phyloP scores from a whole-genome alignment of 305 asterid genomes.

The Rubia occidens region DNA sequence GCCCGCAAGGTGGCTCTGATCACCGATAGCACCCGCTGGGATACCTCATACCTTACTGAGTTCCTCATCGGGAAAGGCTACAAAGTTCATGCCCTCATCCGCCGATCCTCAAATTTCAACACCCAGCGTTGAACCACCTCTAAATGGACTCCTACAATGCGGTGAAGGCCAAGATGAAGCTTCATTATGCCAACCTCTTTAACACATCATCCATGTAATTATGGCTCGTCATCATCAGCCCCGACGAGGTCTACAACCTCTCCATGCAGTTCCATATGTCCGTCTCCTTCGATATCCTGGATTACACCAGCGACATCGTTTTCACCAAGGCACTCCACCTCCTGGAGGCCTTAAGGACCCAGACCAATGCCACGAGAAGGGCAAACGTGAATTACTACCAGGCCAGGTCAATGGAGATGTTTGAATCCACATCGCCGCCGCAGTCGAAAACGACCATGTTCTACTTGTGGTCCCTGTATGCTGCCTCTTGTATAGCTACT shows the following conservation, averaged over 20 bases:
- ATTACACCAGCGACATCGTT: conserved; percentile 65
- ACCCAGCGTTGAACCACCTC: conserved; percentile 92
- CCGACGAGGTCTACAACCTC: conserved; percentile 93
- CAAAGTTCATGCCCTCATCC: conserved; percentile 92
- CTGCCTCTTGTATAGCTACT: too few relatives aligned
- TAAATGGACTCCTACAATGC: conserved; percentile 96
- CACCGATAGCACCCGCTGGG: conserved; percentile 96
- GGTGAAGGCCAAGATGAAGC: conserved; percentile 77
- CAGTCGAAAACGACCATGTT: too few relatives aligned
- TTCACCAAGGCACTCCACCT: conserved; percentile 49
- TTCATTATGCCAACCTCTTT: conserved; percentile 87
- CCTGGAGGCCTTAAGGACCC: conserved; percentile 85
- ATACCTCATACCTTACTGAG: conserved; percentile 92
- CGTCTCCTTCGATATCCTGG: conserved; percentile 95
- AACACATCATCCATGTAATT: conserved; percentile 98
- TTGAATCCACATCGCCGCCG: too few relatives aligned
- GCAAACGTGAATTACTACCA: conserved; percentile 54
- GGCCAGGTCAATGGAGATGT: too few relatives aligned
- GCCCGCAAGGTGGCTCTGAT: conserved; percentile 60
- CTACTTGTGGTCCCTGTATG: too few relatives aligned
- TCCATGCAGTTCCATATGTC: conserved; percentile 22
- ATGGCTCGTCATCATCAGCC: conserved; percentile 79
- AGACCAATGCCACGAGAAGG: conserved; percentile 69
- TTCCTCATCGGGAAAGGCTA: conserved; percentile 66
- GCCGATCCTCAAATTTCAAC: conserved; percentile 92